Evolutionary conservation across 2,329 filamentous ascomycete genomes (phyloP), one percentile per base, ranked within the genome.

Genomic region (Penicillium sp.): DNA sequence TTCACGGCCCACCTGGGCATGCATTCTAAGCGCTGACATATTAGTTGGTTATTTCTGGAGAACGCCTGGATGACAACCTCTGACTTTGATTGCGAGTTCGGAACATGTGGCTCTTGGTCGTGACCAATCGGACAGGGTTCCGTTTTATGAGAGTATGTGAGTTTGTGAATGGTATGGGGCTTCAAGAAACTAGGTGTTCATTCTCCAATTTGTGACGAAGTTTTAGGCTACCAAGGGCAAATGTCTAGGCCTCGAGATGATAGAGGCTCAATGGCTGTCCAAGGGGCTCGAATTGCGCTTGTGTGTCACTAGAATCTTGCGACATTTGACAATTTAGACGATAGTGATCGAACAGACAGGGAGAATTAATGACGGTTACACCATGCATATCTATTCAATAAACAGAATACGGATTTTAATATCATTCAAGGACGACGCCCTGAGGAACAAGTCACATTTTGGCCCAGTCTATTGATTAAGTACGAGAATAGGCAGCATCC

Each of bases 381-480:
- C 31, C n/a, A 35, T 5, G 19, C 13, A 42, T 12, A 42, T 51
- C 15, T 23, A n/a, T 17, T 15, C 21, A 45, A 19, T 10, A 15
- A 33, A 17, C 7, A 27, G 4, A 25, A 38, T 53, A 38, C 33
- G 9, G 12, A n/a, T 12, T 51, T 42, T 45, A 44, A 52, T 13
- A 56, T 51, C 23, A 42, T 53, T 48, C 50, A 53, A 59, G 45
- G 58, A 48, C 48, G 60, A 57, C 53, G 55, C 62, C 66, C 64
- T 68, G 67, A 68, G 65, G 62, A 70, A 71, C 62, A 71, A 70
- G 67, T 72, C 69, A 70, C 64, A 71, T 71, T 74, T 73, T 75
- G 66, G 69, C 69, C 67, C 72, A 57, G 66, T 65, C 68, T 68
- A 66, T 68, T 60, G 71, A 70, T 72, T 68, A 72, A 72, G 72